A percentile compares a stretch with the other conserved stretches of the same genome.
Conservation (phyloP, 1,284 basidiomycete species). For the Sanghuangporus baumii region DNA sequence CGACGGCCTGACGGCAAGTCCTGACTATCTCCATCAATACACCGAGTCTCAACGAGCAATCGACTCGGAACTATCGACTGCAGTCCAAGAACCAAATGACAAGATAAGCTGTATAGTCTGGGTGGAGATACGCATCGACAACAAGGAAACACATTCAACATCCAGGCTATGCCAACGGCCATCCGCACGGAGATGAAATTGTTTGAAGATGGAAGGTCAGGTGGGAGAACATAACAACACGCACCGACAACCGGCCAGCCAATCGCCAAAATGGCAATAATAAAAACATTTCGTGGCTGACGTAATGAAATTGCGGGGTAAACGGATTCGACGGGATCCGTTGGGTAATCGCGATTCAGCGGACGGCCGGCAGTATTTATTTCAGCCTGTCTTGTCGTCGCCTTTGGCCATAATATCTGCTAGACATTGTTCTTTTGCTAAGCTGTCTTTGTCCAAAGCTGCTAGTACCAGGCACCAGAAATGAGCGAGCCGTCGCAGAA, state of each 20-base stretch:
- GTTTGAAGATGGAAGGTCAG: neutral
- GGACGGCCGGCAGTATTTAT: neutral
- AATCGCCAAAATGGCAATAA: neutral
- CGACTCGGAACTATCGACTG: neutral
- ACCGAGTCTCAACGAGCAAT: neutral
- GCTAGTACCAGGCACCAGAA: neutral
- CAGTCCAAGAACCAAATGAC: neutral
- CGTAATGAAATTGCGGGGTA: neutral
- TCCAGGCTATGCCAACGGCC: neutral
- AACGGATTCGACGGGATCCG: neutral
- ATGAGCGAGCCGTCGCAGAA: conserved; percentile 12
- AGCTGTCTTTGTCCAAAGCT: neutral
- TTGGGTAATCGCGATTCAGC: neutral
- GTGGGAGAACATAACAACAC: neutral
- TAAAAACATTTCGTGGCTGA: neutral
- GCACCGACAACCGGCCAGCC: neutral
- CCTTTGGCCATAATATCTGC: neutral
- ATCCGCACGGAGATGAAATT: neutral
- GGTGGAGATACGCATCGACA: neutral
- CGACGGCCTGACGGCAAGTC: neutral
- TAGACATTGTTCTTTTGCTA: neutral
- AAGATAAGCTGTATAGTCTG: neutral
- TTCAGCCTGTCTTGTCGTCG: neutral
- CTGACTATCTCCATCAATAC: neutral
- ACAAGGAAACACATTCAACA: neutral